Evolutionary conservation across 2,329 filamentous ascomycete genomes (phyloP).

Genomic region (Beauveria brongniartii): DNA sequence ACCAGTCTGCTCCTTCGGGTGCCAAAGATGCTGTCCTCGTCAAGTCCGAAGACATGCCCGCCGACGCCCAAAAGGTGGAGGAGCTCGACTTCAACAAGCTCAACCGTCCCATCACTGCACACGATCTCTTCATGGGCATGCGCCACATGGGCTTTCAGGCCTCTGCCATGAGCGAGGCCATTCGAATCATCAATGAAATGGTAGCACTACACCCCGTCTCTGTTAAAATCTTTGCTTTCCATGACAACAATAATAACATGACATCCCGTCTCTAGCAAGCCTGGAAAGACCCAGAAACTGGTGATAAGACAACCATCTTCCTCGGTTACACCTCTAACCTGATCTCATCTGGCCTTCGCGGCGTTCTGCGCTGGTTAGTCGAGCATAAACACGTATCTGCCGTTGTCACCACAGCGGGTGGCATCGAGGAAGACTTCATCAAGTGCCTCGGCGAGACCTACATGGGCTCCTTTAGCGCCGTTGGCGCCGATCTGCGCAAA

Average conservation of each 20-base stretch:
- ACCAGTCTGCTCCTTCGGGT: conserved; percentile 43
- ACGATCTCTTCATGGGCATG: conserved; percentile 77
- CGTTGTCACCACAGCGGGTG: conserved; percentile 91
- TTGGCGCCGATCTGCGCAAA: conserved; percentile 68
- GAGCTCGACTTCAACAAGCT: conserved; percentile 89
- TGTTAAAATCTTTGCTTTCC: neutral
- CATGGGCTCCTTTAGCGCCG: conserved; percentile 73
- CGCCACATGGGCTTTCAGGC: conserved; percentile 70
- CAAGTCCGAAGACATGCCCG: conserved; percentile 72
- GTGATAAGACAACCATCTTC: conserved; percentile 82
- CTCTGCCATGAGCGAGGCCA: conserved; percentile 72
- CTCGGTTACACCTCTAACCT: conserved; percentile 96
- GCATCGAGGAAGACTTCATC: conserved; percentile 96
- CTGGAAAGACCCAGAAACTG: conserved; percentile 74
- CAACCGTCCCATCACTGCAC: conserved; percentile 70
- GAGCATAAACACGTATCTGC: conserved; percentile 87
- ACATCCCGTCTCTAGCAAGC: conserved; percentile 43
- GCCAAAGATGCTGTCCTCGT: conserved; percentile 79
- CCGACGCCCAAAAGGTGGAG: conserved; percentile 69
- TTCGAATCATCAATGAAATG: conserved; percentile 93
- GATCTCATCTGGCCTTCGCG: conserved; percentile 89
- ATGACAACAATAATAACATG: neutral
- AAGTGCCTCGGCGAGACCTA: conserved; percentile 96
- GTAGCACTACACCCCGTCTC: conserved; percentile 35
- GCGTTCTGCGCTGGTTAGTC: conserved; percentile 85